Conservation (phyloP, 2,329 filamentous ascomycete species). For the Akanthomyces lecanii region DNA sequence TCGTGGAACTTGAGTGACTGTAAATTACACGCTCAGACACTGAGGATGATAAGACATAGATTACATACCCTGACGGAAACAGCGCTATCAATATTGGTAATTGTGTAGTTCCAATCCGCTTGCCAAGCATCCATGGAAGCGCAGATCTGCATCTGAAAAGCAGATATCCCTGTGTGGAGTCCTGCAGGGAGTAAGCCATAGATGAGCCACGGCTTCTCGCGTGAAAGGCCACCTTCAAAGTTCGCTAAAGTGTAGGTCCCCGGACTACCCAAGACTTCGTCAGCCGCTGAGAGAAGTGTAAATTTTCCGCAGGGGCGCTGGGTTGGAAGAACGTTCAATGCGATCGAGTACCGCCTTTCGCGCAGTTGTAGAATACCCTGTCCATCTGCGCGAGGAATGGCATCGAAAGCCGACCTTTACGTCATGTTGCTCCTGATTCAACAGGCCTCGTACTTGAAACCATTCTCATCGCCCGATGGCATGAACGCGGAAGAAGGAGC, state of each 20-base stretch:
- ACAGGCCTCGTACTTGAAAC: no score
- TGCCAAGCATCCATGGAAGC: not conserved
- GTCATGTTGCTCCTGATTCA: no score
- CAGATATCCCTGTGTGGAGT: not conserved
- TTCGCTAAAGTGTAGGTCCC: not conserved
- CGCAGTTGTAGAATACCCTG: not conserved
- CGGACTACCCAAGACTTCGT: not conserved
- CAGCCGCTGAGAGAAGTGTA: not conserved
- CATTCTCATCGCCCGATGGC: no score
- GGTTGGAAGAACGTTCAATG: not conserved
- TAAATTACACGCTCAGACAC: not conserved
- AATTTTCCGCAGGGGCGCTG: not conserved
- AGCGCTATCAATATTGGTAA: not conserved
- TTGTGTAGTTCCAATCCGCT: slow-evolving; percentile 5
- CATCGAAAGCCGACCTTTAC: not conserved
- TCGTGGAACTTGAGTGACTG: not conserved
- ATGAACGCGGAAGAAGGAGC: not conserved
- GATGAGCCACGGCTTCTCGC: not conserved
- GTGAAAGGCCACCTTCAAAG: not conserved
- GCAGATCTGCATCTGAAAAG: not conserved
- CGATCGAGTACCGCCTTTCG: not conserved
- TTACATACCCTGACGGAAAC: not conserved
- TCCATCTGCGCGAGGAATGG: not conserved
- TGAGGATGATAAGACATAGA: not conserved
- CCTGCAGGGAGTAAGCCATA: not conserved